Percentiles rank a stretch among this genome's conserved stretches.
phyloP scores from a whole-genome alignment of 148 eudicot genomes.

The Gaultheria prostrata region DNA sequence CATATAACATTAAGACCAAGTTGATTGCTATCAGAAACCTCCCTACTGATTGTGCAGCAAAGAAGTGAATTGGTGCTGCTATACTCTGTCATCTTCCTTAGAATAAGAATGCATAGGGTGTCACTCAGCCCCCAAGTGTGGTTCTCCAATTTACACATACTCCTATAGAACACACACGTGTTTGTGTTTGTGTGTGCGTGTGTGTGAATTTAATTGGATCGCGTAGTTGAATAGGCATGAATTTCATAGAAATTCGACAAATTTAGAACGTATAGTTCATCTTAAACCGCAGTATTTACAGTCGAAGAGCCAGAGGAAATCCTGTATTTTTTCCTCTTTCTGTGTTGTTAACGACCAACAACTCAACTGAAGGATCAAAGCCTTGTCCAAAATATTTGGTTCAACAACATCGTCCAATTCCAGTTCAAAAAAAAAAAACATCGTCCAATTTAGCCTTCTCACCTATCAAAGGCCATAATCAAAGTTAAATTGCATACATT shows the following conservation, averaged over 20 bases:
- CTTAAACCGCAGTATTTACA: neutral
- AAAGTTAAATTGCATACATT: neutral
- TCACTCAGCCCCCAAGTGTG: neutral
- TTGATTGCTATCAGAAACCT: neutral
- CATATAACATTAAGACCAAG: neutral
- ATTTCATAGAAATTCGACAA: neutral
- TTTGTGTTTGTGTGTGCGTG: neutral
- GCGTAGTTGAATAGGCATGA: neutral
- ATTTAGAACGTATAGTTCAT: neutral
- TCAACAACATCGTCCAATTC: neutral
- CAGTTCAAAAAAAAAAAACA: too few relatives aligned
- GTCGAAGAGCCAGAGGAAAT: neutral
- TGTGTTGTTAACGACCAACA: neutral
- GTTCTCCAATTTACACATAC: neutral
- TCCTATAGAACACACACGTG: neutral
- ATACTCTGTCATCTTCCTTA: neutral
- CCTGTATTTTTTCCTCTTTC: neutral
- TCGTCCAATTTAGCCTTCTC: neutral
- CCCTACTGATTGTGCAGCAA: neutral
- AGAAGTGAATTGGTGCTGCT: neutral
- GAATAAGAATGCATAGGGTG: neutral
- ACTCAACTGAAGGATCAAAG: neutral
- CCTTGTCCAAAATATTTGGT: neutral
- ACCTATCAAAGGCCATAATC: neutral
- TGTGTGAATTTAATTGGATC: neutral